Evolutionary conservation across 2,329 filamentous ascomycete species (phyloP), one percentile per base, ranked within the genome.

Genomic region (Fusarium clavum): DNA sequence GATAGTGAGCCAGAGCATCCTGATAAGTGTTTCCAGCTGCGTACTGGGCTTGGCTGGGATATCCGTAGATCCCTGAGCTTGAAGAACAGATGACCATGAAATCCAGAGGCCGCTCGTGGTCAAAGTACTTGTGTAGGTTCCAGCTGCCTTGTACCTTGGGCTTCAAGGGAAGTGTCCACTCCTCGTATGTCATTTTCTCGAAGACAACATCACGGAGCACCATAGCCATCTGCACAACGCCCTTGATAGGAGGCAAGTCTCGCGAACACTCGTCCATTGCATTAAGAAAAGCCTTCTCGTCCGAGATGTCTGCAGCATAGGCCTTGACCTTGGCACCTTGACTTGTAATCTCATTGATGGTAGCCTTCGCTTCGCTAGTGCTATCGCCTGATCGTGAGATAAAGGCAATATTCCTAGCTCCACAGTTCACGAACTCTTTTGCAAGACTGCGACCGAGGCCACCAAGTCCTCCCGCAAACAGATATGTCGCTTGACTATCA

Each of bases 181-280:
- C 32, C 4, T 51, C 32, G 16, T 24, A 18, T 24, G 44, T 30
- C 44, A 57, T 57, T 14, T 57, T 32, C 13, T 57, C 45, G 3
- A 57, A 27, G 16, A 57, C 29, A 4, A 25, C 24, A 38, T 57
- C 54, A 32, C 41, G 41, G 8, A 57, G 54, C 11, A 51, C 45
- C 32, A 51, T 57, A 12, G 54, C 54, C 10, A 25, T 46, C 13
- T 57, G 44, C 4, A 57, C 48, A n/a, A 51, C 54, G 27, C 44
- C 54, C 20, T 34, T 32, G 22, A 57, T 20, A 6, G 54, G 44
- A 0, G 45, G 25, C 6, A 55, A 22, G 2, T 30, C 41, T 55
- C 22, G 1, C 5, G 20, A 20, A 6, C 10, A 13, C 29, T 46
- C 3, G 7, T n/a, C 12, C 45, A 22, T 13, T 8, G 29, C 52